These are phyloP conservation scores for Lichtheimia ramosa DNA, from an alignment of 371 early-diverging fungal species.

Conservation along the genomic window DNA sequence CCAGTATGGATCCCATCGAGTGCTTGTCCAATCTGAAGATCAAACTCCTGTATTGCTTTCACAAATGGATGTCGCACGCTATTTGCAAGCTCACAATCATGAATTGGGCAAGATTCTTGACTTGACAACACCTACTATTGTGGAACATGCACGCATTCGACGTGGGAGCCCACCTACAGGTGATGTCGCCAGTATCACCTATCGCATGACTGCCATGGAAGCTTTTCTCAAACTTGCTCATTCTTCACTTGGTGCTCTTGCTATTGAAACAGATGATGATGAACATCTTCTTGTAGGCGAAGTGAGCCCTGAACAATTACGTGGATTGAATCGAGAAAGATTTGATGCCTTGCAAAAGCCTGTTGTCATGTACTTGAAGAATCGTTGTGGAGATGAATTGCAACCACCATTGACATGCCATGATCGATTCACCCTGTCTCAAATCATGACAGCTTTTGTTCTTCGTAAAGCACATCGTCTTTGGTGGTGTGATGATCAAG, in stretches of 20 bases:
- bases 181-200: constrained; percentile 25
- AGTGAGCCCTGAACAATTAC: constrained; percentile 61
- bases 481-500: constrained; percentile 58
- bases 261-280: constrained; percentile 45
- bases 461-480: constrained; percentile 53
- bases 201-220: constrained; percentile 50
- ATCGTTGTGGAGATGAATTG: constrained; percentile 45
- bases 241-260: constrained; percentile 47
- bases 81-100: constrained; percentile 57
- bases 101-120: constrained; percentile 57
- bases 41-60: constrained; percentile 46
- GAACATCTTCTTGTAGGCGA: constrained; percentile 53
- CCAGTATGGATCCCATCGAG: constrained; percentile 47
- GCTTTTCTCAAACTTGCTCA: constrained; percentile 53
- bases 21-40: constrained; percentile 43
- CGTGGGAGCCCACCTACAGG: neutral
- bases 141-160: constrained; percentile 16
- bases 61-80: constrained; percentile 63
- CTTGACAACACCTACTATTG: constrained; percentile 30
- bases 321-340: constrained; percentile 58
- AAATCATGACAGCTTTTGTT: constrained; percentile 57
- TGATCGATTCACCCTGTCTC: constrained; percentile 55
- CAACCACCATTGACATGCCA: constrained; percentile 56
- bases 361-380: constrained; percentile 41
- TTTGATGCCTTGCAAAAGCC: constrained; percentile 43